Percentiles rank a stretch among this genome's conserved stretches.
Conservation (phyloP, 2,329 filamentous ascomycete genomes). For the Microsporum canis region DNA sequence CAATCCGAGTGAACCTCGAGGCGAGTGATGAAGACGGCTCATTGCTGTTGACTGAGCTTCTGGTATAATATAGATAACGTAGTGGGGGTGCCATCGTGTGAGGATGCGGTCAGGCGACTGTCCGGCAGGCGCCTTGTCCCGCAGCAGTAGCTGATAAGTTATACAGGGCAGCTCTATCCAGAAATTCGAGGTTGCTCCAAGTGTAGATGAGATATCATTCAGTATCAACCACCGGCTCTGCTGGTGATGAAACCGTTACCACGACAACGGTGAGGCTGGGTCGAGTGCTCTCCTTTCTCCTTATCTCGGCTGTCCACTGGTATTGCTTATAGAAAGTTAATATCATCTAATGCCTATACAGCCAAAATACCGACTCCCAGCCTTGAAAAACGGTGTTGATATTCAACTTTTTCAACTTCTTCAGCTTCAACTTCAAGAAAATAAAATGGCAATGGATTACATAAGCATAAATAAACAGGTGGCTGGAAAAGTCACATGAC, state of each 20-base stretch:
- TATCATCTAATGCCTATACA: neutral
- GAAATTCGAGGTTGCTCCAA: neutral
- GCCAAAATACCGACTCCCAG: neutral
- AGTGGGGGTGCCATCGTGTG: neutral
- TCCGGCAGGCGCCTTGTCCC: neutral
- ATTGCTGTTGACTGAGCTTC: neutral
- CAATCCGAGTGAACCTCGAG: neutral
- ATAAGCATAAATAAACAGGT: slow-evolving; percentile 7
- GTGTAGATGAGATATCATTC: neutral
- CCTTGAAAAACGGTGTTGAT: neutral
- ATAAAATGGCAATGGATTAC: slow-evolving; percentile 13
- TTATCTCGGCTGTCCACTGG: neutral
- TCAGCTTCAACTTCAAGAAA: neutral
- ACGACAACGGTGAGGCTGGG: neutral
- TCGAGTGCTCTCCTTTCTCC: neutral
- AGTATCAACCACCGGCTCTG: neutral
- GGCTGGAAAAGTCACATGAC: slow-evolving; percentile 4
- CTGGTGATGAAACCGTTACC: neutral
- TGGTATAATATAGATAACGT: neutral
- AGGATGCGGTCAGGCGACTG: neutral
- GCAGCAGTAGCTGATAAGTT: neutral
- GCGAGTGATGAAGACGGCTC: neutral
- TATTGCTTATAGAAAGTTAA: neutral
- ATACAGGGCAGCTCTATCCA: neutral
- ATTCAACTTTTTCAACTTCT: neutral